Evolutionary conservation across 805 yeast genomes (phyloP), one percentile per base, ranked within the genome.

Genomic region (Helenozyma rhizophorensis): DNA sequence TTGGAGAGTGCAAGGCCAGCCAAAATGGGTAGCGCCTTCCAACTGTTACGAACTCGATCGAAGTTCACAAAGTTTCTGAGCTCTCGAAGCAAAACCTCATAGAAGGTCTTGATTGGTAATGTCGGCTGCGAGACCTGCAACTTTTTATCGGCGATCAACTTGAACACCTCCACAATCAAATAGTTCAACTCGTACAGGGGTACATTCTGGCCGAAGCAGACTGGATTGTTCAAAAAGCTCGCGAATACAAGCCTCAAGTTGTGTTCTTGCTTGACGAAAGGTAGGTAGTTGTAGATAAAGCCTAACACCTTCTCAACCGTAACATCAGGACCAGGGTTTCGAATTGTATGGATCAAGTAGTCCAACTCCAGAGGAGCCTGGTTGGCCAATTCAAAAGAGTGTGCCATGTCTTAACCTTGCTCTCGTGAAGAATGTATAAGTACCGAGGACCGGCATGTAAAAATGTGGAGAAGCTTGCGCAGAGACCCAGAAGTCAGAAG

Each of bases 261-360:
- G 35, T 59, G 60, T 40, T 64, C 69, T 32, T 64, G 61, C 45
- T 72, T 73, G 31, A 75, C 54, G 28, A 51, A 68, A 1, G 80
- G 80, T 32, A 72, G 50, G 44, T 74, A 74, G 45, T 74, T 68
- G 32, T 68, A 74, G 14, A 75, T 34, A 46, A 72, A 70, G 1
- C 78, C 72, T 12, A 73, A 43, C 4, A 66, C 45, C 34, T 54
- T 57, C 14, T 47, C 51, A 23, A 47, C 57, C 21, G 60, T 56
- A 38, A 53, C 49, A 7, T 56, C 47, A 2, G 56, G 41, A 14
- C 44, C 48, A 0, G 79, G 77, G 38, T 55, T 53, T 21, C 70
- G 39, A 16, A 75, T 45, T 14, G 72, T 72, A 36, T 69, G 47
- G 9, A 74, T 53, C 21, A 75, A 44, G 35, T 54, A 68, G 48